Evolutionary conservation across 495 filamentous ascomycete species (phyloP).

Genomic region (Aspergillus sclerotiicarbonarius): DNA sequence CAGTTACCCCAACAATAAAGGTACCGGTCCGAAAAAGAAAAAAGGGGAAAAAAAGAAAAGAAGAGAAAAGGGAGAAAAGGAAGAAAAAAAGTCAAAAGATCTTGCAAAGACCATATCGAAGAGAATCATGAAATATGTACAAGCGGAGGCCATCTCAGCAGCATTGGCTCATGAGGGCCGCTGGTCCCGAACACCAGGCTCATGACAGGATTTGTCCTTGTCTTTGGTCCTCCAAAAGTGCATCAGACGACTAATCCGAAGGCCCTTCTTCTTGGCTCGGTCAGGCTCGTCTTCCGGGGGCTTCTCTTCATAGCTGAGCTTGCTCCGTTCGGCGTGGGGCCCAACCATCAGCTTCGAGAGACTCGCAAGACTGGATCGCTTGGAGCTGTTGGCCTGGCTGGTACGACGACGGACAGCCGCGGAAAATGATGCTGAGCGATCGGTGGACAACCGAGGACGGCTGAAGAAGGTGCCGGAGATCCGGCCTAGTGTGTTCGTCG

Average conservation of each 20-base stretch:
- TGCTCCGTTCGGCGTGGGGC: constrained; percentile 74
- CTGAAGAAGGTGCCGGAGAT: constrained; percentile 47
- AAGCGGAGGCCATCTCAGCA: constrained; percentile 18
- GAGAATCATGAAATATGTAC: constrained; percentile 26
- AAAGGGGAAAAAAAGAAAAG: constrained; percentile 17
- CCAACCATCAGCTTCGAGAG: constrained; percentile 79
- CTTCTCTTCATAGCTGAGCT: constrained; percentile 72
- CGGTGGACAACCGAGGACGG: constrained; percentile 48
- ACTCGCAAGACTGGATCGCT: constrained; percentile 81
- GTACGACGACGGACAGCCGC: constrained; percentile 60
- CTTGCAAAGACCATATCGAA: constrained; percentile 24
- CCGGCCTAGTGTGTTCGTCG: constrained; percentile 59
- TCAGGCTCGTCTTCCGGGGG: constrained; percentile 53
- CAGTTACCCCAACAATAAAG: constrained; percentile 32
- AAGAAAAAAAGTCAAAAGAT: constrained; percentile 13
- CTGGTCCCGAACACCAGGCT: constrained; percentile 23
- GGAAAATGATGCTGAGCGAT: constrained; percentile 68
- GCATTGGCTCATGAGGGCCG: constrained; percentile 23
- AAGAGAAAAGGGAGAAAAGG: constrained; percentile 14
- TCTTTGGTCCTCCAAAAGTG: constrained; percentile 75
- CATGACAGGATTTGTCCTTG: constrained; percentile 34
- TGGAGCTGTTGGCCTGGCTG: constrained; percentile 44
- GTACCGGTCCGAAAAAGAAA: constrained; percentile 20
- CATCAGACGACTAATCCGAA: constrained; percentile 75
- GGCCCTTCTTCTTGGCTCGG: constrained; percentile 68